Evolutionary conservation across 2,329 filamentous ascomycete species (phyloP), one percentile per base, ranked within the genome.

Genomic region (Lecanicillium sp.): DNA sequence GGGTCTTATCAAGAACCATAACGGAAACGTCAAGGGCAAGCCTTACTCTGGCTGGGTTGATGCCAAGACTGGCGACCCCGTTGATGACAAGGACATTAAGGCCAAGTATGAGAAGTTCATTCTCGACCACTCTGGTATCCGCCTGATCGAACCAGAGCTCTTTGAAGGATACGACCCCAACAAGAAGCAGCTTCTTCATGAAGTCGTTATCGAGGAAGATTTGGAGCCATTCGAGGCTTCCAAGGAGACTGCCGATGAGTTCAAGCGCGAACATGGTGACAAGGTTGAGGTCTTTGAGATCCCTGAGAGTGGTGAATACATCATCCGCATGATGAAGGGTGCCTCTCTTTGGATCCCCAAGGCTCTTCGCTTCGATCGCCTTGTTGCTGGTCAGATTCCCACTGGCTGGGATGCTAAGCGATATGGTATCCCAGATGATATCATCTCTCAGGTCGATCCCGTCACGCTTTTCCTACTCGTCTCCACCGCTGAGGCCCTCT

Each of bases 1-100:
- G 90, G 92, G 92, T 57, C 79, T 97, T 44, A 97, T 98, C 71
- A 96, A 90, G 74, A 94, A 98, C 64, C 87, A 95, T 71, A 97
- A 97, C 52, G 92, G 92, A 14, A 81, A 83, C 22, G 79, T 98
- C 60, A 98, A 98, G 71, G 92, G 92, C 60, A 84, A 94, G 69
- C 84, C 84, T 48, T 97, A 98, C 68, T 87, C 90, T 49, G 92
- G 92, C 51, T 98, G 87, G 88, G 87, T 98, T 43, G 92, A 98
- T 56, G 74, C 80, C 59, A 97, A 97, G 77, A 82, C 87, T 39
- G 87, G 87, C 31, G 90, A 97, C 43, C 92, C 92, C 7, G 88
- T 98, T 19, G 90, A 97, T 44, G 92, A 98, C 68, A 96, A 96
- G 71, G 92, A 98, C 55, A 76, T 98, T 62, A 98, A 98, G 74